Evolutionary conservation across 371 early-diverging fungal species (phyloP).

Genomic region (Mortierella sp.): DNA sequence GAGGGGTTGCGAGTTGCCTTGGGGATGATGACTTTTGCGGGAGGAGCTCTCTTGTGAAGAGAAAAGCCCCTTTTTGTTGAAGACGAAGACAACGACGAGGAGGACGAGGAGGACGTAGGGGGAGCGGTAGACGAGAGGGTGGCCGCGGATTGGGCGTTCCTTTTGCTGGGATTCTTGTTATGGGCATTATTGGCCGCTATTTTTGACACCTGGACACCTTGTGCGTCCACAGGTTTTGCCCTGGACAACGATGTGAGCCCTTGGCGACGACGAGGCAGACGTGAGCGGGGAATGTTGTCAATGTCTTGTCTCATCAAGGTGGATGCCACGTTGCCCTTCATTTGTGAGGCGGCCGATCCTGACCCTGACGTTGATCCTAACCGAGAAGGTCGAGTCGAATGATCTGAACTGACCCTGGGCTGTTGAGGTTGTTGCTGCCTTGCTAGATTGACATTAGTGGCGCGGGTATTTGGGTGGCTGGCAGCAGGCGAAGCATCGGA

Average conservation of each 20-base stretch:
- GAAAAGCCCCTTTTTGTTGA: slow-evolving; percentile 2
- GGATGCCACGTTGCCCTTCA: no score
- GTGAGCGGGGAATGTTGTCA: not conserved
- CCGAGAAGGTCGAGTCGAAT: no score
- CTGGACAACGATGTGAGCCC: not conserved
- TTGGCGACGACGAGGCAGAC: not conserved
- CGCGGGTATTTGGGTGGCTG: not conserved
- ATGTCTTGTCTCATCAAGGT: no score
- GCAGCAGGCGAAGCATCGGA: slow-evolving; percentile 14
- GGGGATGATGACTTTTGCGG: not conserved
- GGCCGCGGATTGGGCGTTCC: not conserved
- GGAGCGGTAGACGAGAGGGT: no score
- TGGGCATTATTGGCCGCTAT: slow-evolving; percentile 1
- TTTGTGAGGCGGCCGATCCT: no score
- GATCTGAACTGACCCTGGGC: not conserved
- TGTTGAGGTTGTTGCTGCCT: slow-evolving; percentile 1
- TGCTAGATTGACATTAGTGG: not conserved
- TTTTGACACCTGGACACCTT: slow-evolving; percentile 1
- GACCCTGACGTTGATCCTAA: no score
- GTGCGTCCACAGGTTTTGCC: not conserved
- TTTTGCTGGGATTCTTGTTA: no score
- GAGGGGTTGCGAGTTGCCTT: no score
- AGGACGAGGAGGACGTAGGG: no score
- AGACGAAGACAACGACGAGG: no score
- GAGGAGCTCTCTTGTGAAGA: slow-evolving; percentile 15